Evolutionary conservation across 2,329 filamentous ascomycete species (phyloP).

Genomic region (Epichloe bromicola): DNA sequence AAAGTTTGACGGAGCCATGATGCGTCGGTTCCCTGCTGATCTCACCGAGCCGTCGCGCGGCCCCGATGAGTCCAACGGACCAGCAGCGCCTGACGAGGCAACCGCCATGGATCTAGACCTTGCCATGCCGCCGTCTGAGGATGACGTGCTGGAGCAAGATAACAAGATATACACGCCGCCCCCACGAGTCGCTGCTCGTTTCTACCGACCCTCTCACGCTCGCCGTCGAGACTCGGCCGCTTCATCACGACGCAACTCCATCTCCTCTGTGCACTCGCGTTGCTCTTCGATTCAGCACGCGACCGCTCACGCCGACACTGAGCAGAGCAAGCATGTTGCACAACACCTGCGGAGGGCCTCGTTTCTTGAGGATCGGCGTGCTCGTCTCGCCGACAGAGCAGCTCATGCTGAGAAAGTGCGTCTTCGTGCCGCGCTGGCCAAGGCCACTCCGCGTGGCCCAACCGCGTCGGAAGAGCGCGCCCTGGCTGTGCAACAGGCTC

Average conservation of each 20-base stretch:
- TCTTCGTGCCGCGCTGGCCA: conserved; percentile 59
- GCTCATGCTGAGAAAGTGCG: conserved; percentile 77
- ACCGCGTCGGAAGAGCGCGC: conserved; percentile 63
- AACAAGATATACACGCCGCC: conserved; percentile 45
- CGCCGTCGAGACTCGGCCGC: conserved; percentile 64
- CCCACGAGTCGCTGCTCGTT: conserved; percentile 64
- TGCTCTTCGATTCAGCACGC: conserved; percentile 46
- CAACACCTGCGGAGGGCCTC: conserved; percentile 69
- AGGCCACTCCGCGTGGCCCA: conserved; percentile 51
- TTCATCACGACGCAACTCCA: conserved; percentile 67
- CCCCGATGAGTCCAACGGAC: conserved; percentile 21
- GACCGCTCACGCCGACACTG: conserved; percentile 34
- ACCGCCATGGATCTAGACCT: conserved; percentile 23
- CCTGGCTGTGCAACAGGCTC: conserved; percentile 61
- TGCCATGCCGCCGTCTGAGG: conserved; percentile 24
- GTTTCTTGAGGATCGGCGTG: conserved; percentile 70
- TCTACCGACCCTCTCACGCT: conserved; percentile 54
- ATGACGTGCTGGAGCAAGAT: conserved; percentile 23
- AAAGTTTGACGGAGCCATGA: conserved; percentile 14
- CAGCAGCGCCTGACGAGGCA: conserved; percentile 17
- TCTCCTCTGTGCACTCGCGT: conserved; percentile 62
- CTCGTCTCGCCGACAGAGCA: conserved; percentile 64
- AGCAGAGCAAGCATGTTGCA: conserved; percentile 64
- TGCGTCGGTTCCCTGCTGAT: conserved; percentile 30
- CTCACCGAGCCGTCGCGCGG: conserved; percentile 29